These are phyloP conservation scores for Pythium utonaiense DNA, from an alignment of 352 stramenopile genomes.

Conservation along the genomic window DNA sequence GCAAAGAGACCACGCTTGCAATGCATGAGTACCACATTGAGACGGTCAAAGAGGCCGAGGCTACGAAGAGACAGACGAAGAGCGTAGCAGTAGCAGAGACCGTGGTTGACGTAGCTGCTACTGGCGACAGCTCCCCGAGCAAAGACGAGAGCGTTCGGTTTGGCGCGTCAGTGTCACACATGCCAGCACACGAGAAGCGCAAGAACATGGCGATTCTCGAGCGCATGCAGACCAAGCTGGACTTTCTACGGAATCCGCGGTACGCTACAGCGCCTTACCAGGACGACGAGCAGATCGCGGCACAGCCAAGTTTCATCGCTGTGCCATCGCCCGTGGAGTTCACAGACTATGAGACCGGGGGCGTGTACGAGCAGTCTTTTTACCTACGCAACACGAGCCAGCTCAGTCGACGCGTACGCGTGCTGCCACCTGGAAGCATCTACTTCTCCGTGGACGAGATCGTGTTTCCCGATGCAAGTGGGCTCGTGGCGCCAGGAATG, in stretches of 20 bases:
- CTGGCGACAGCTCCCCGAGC: background rate
- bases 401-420: conserved; percentile 50
- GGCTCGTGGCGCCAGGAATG: conserved; percentile 69
- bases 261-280: conserved; percentile 15
- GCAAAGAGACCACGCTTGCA: conserved; percentile 46
- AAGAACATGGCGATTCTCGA: conserved; percentile 67
- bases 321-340: conserved; percentile 58
- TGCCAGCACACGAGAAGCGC: conserved; percentile 49
- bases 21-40: conserved; percentile 44
- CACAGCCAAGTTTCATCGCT: conserved; percentile 37
- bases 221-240: conserved; percentile 77
- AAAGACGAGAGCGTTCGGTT: background rate
- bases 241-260: conserved; percentile 67
- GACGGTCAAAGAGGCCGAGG: conserved; percentile 28
- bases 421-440: conserved; percentile 59
- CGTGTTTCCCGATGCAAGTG: conserved; percentile 46
- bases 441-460: conserved; percentile 63
- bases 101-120: background rate
- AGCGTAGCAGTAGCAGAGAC: background rate
- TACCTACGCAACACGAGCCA: conserved; percentile 57
- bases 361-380: conserved; percentile 74
- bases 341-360: conserved; percentile 62
- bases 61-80: background rate
- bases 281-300: background rate
- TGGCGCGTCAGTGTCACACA: conserved; percentile 14